Conservation (phyloP, 2,329 filamentous ascomycete genomes). For the Cadophora sp. region DNA sequence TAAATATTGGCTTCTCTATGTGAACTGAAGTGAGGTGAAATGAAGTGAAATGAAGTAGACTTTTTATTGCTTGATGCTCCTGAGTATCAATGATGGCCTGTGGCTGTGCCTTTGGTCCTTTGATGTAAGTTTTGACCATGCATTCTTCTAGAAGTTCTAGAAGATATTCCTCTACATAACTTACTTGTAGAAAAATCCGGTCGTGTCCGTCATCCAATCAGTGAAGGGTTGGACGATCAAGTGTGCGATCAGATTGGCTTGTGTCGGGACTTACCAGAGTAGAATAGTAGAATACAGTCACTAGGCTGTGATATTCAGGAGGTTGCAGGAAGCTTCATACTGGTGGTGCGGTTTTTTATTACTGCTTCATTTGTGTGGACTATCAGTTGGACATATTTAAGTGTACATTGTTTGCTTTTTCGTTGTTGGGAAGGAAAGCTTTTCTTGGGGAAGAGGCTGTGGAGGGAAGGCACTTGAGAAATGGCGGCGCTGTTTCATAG, state of each 20-base stretch:
- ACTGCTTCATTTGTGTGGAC: too few relatives aligned
- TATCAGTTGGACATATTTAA: background rate
- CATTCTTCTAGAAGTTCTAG: slow-evolving; percentile 7
- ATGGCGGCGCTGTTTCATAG: too few relatives aligned
- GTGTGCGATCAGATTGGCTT: background rate
- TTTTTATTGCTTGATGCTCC: too few relatives aligned
- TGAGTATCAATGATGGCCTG: background rate
- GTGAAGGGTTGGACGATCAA: background rate
- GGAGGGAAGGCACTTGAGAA: too few relatives aligned
- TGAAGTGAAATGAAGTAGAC: too few relatives aligned
- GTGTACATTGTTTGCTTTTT: background rate
- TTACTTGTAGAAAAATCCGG: background rate
- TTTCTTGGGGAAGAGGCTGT: too few relatives aligned
- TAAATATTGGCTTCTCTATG: background rate
- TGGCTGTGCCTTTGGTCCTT: background rate
- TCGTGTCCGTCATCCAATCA: slow-evolving; percentile 1
- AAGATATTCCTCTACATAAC: background rate
- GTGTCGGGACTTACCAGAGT: background rate
- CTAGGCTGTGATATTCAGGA: background rate
- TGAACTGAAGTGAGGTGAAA: background rate
- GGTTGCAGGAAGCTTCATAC: background rate
- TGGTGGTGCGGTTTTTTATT: background rate
- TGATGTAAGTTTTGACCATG: background rate
- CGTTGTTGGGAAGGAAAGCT: too few relatives aligned
- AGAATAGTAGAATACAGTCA: too few relatives aligned